Conservation (phyloP, 495 filamentous ascomycete species). For the Lichenothelia convexa region DNA sequence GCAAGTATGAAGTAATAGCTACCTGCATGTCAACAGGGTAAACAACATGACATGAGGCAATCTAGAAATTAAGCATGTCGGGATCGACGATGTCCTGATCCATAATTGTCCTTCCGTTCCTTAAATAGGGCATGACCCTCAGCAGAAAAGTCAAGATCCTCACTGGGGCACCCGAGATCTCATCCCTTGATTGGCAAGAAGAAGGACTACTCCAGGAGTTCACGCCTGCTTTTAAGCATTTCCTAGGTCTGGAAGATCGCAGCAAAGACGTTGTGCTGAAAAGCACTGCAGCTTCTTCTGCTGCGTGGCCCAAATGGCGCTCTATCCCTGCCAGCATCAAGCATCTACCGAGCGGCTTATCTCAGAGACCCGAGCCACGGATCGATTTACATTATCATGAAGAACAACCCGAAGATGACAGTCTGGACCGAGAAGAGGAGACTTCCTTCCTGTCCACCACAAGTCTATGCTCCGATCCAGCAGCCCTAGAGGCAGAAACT, state of each 20-base stretch:
- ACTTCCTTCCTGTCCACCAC: background rate
- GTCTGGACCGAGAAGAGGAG: background rate
- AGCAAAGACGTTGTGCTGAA: background rate
- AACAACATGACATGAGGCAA: too few species aligned
- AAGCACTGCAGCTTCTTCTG: background rate
- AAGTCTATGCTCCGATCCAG: background rate
- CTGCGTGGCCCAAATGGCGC: background rate
- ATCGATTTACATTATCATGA: background rate
- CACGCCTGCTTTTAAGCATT: conserved; percentile 1
- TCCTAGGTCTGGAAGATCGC: background rate
- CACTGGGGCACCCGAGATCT: conserved; percentile 39
- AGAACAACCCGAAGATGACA: background rate
- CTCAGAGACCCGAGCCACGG: background rate
- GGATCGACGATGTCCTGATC: too few species aligned
- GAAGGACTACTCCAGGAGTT: conserved; percentile 27
- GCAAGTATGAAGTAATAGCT: too few species aligned
- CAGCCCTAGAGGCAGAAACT: background rate
- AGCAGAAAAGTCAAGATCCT: conserved; percentile 26
- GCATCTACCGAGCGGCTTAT: background rate
- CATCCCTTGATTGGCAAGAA: conserved; percentile 36
- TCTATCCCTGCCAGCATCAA: background rate
- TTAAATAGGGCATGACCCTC: too few species aligned
- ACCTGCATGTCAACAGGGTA: too few species aligned
- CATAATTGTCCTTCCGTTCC: too few species aligned
- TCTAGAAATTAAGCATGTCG: too few species aligned